Evolutionary conservation across 805 yeast species (phyloP).

Genomic region (Candida patagonica): DNA sequence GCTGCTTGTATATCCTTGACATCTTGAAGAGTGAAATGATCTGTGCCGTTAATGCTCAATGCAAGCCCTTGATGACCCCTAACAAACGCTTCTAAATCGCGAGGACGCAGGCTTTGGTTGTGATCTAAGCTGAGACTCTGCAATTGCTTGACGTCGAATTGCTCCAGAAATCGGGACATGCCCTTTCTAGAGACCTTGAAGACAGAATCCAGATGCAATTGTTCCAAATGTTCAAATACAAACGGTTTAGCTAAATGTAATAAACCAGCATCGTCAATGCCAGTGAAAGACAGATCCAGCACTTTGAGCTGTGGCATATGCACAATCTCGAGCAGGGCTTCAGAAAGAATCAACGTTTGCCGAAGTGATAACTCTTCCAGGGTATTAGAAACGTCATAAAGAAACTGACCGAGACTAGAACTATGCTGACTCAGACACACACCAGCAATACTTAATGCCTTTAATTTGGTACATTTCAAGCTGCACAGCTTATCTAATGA

Average conservation of each 20-base stretch:
- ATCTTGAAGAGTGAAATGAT: conserved; percentile 1
- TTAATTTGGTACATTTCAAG: too few relatives aligned
- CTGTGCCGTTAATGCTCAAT: background rate
- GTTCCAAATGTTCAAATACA: background rate
- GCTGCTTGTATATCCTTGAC: background rate
- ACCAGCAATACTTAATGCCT: too few relatives aligned
- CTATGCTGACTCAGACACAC: too few relatives aligned
- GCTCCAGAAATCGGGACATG: background rate
- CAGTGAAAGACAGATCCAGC: conserved; percentile 3
- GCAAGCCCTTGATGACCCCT: background rate
- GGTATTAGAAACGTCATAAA: background rate
- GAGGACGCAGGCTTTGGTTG: background rate
- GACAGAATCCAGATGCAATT: conserved; percentile 1
- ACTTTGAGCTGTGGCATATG: background rate
- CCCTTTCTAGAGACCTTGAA: conserved; percentile 1
- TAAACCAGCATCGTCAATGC: conserved; percentile 1
- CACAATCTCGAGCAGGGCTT: background rate
- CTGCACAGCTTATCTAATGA: too few relatives aligned
- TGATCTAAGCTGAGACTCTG: background rate
- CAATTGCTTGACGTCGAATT: background rate
- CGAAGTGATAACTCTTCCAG: background rate
- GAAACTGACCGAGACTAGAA: too few relatives aligned
- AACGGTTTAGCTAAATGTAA: background rate
- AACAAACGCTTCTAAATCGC: background rate
- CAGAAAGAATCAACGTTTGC: conserved; percentile 1